A percentile compares a stretch with the other conserved stretches of the same genome.
Conservation (phyloP, 192 early-diverging fungal genomes). For the Chytriomyces sp. region DNA sequence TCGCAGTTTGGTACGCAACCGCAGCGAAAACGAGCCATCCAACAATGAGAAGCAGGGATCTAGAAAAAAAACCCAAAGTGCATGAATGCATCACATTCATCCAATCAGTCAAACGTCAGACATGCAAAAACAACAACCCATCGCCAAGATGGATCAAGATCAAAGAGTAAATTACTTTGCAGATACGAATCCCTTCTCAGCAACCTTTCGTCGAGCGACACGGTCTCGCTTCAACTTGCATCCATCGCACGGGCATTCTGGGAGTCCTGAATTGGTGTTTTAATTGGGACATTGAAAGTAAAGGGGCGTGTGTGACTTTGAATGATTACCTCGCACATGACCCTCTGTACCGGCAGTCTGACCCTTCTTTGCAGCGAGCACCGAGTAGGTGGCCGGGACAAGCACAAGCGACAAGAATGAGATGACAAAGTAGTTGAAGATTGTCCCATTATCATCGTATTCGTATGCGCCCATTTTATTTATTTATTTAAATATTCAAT, state of each 20-base stretch:
- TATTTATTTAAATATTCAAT: background rate
- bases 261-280: background rate
- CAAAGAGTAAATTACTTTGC: background rate
- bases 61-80: background rate
- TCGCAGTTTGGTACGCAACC: slow-evolving; percentile 66
- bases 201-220: background rate
- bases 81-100: background rate
- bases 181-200: slow-evolving; percentile 12
- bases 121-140: background rate
- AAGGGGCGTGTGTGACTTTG: no score
- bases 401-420: slow-evolving; percentile 82
- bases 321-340: no score
- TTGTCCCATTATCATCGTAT: slow-evolving; percentile 93
- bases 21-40: slow-evolving; percentile 75
- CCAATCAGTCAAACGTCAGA: background rate
- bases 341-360: no score
- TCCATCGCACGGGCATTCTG: slow-evolving; percentile 8
- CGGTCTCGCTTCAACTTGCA: background rate
- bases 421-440: slow-evolving; percentile 93
- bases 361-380: background rate
- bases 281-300: no score
- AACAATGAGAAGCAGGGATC: slow-evolving; percentile 39
- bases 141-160: no score
- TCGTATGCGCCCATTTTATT: slow-evolving; percentile 73
- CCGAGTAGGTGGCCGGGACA: slow-evolving; percentile 68